These are phyloP conservation scores for Oxyria digyna DNA, from an alignment of 148 eudicot genomes.

Conservation along the genomic window DNA sequence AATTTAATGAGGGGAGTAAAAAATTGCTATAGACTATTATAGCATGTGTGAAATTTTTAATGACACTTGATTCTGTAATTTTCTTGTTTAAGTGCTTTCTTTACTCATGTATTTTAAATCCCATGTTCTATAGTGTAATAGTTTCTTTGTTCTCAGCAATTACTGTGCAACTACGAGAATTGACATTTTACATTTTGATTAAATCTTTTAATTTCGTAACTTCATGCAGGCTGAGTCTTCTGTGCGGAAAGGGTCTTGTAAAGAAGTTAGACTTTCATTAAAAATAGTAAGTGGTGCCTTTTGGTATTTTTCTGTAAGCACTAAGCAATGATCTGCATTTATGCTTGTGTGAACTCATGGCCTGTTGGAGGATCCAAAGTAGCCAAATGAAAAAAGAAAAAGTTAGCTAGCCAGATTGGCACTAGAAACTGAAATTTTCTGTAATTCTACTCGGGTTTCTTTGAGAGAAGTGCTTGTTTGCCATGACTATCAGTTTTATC, in stretches of 20 bases:
- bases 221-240: constrained; percentile 44
- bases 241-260: constrained; percentile 37
- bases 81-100: background rate
- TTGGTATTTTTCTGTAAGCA: background rate
- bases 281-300: constrained; percentile 51
- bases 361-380: background rate
- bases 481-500: background rate
- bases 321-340: background rate
- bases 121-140: background rate
- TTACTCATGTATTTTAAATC: background rate
- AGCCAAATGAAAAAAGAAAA: background rate
- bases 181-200: background rate
- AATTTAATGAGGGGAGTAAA: background rate
- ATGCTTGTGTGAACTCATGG: background rate
- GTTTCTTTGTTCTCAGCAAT: background rate
- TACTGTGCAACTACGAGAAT: background rate
- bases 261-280: constrained; percentile 55
- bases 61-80: background rate
- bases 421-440: background rate
- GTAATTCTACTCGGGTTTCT: background rate
- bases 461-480: background rate
- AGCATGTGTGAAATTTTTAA: background rate
- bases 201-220: constrained; percentile 7
- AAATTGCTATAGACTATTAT: background rate
- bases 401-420: too few species aligned